Evolutionary conservation across 2,329 filamentous ascomycete species (phyloP).

Genomic region (Aspergillus sp.): DNA sequence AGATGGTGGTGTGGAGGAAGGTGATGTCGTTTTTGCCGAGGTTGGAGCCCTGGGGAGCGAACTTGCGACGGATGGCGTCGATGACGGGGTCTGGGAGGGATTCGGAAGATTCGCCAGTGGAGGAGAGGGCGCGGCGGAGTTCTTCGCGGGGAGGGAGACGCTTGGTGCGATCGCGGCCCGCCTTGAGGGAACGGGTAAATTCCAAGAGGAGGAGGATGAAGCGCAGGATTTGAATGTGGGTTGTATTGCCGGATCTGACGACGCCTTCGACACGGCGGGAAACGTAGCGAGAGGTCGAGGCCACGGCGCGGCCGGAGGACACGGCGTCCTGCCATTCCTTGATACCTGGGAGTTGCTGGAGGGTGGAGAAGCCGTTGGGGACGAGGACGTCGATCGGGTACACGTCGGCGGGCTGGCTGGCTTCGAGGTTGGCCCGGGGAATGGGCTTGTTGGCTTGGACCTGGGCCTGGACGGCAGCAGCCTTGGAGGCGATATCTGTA

Average conservation of each 20-base stretch:
- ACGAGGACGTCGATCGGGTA: slow-evolving; percentile 41
- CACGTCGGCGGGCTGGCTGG: slow-evolving; percentile 41
- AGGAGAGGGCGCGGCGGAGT: slow-evolving; percentile 32
- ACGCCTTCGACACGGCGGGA: slow-evolving; percentile 37
- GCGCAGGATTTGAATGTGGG: slow-evolving; percentile 40
- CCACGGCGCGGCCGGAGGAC: slow-evolving; percentile 28
- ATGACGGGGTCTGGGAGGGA: slow-evolving; percentile 35
- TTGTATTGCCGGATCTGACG: slow-evolving; percentile 33
- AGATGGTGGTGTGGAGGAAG: slow-evolving; percentile 42
- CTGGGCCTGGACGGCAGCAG: slow-evolving; percentile 33
- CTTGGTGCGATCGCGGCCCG: slow-evolving; percentile 28
- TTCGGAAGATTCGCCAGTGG: slow-evolving; percentile 16
- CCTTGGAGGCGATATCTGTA: slow-evolving; percentile 26
- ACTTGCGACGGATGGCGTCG: slow-evolving; percentile 37
- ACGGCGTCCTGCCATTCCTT: slow-evolving; percentile 40
- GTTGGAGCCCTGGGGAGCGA: slow-evolving; percentile 32
- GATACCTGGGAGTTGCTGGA: slow-evolving; percentile 37
- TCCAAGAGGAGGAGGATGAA: slow-evolving; percentile 43
- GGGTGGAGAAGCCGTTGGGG: slow-evolving; percentile 35
- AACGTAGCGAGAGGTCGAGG: slow-evolving; percentile 41
- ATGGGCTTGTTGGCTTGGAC: slow-evolving; percentile 44
- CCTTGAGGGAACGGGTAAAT: slow-evolving; percentile 33
- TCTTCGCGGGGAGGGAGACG: slow-evolving; percentile 37
- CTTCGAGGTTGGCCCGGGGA: slow-evolving; percentile 38
- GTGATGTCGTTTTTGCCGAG: slow-evolving; percentile 37